Base-by-base conservation (phyloP, 192 early-diverging fungal genomes). In the Mortierella alpina region DNA sequence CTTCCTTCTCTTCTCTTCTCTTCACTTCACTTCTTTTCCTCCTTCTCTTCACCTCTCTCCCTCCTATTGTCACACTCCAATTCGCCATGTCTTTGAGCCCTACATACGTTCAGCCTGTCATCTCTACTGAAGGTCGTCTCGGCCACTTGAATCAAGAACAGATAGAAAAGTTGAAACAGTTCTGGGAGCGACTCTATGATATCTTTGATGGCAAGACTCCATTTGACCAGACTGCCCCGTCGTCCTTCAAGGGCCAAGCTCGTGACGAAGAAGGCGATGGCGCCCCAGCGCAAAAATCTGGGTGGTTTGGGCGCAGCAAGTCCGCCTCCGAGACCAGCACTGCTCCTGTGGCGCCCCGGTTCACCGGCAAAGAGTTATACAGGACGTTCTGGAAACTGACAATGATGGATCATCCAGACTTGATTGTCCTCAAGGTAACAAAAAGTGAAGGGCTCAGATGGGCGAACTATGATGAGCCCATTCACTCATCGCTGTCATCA, bases 161-260 rank as follows among this genome's bases (percentile, higher is more conserved):
- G 51, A 56, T 52, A 18, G 67, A 59, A 49, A 68, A 75, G 60
- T 67, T 85, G 22, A 67, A 74, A 49, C 68, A 72, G 47, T 80
- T 73, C 52, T 85, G 81, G 80, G 46, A 46, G 22, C 44, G 72
- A 14, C 70, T 87, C 17, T 73, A 77, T 45, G 70, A 83, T 12
- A 75, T 83, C 53, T 87, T 85, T 70, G 73, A 85, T 40, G 73
- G 71, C 59, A 83, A 65, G 66, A 63, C 64, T 6, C 58, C 52
- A 1, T 80, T 80, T 68, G 77, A 80, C 60, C 77, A 80, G 18
- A 63, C 77, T 2, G 70, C 65, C 2, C 77, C 77, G 22, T 72
- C 77, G 0, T 80, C 70, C 12, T 80, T 72, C 48, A 80, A 80
- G 48, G 77, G 77, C n/a, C 77, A 80, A 18, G 52, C 64, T n/a